A percentile compares a stretch with the other conserved stretches of the same genome.
Conservation (phyloP, 2,329 filamentous ascomycete genomes). For the Exophiala sp. region DNA sequence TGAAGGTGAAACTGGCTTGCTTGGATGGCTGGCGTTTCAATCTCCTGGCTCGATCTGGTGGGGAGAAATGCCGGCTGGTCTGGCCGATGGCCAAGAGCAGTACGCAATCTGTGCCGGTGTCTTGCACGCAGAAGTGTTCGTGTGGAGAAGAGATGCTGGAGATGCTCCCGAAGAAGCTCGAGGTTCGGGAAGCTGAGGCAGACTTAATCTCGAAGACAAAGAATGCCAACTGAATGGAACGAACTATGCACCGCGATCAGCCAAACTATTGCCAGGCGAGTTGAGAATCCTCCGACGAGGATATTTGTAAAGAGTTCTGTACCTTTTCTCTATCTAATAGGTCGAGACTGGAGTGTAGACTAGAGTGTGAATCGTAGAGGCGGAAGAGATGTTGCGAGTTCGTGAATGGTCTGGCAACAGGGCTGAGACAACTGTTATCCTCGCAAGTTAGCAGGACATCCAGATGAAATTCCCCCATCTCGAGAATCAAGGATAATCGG, state of each 20-base stretch:
- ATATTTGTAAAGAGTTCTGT: slow-evolving; percentile 5
- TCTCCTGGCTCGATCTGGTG: background rate
- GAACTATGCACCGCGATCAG: slow-evolving; percentile 39
- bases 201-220: slow-evolving; percentile 31
- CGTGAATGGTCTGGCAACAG: background rate
- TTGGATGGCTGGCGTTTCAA: slow-evolving; percentile 4
- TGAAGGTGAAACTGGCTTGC: slow-evolving; percentile 1
- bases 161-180: slow-evolving; percentile 24
- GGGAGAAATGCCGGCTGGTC: slow-evolving; percentile 11
- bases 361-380: background rate
- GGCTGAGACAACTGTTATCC: slow-evolving; percentile 5
- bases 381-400: background rate
- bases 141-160: slow-evolving; percentile 5
- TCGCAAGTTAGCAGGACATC: slow-evolving; percentile 17
- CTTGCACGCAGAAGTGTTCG: slow-evolving; percentile 10
- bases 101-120: slow-evolving; percentile 2
- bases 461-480: background rate
- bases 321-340: slow-evolving; percentile 4
- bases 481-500: slow-evolving; percentile 6
- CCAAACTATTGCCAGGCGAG: slow-evolving; percentile 28
- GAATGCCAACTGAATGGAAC: slow-evolving; percentile 32
- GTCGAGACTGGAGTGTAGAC: background rate
- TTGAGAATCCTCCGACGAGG: slow-evolving; percentile 13
- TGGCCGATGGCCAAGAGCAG: slow-evolving; percentile 1
- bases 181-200: slow-evolving; percentile 32